Evolutionary conservation across 2,329 filamentous ascomycete species (phyloP), one percentile per base, ranked within the genome.

Genomic region (Alternaria consortialis): DNA sequence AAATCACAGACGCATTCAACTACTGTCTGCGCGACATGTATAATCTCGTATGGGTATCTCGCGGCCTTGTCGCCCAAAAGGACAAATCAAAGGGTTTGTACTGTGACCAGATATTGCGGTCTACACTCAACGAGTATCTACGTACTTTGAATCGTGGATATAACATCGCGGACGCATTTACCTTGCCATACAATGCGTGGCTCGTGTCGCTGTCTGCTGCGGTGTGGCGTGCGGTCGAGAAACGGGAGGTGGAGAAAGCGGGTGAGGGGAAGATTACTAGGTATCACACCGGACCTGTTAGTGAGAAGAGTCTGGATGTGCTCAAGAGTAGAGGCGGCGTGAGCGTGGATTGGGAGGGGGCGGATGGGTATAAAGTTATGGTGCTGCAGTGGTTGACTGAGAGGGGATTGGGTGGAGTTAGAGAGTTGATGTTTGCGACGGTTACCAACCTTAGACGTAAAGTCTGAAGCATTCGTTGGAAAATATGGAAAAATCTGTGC

Each of bases 11-110:
- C 65, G 80, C 85, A 25, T 94, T 95, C 80, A 97, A 97, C 75
- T 90, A 90, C 23, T 93, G 91, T 74, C 85, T 96, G 32, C 94
- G 95, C 88, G 93, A 97, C 74, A 85, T 93, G 32, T 94, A 92
- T 81, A 96, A 96, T 74, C 88, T 91, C 52, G 77, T 95, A 47
- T 96, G 92, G 92, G 87, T 92, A 8, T 86, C 87, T 23, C 87
- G 89, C 12, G 92, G 90, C 1, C 90, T 96, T 60, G 87, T 87
- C 59, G 80, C 81, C 12, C 81, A 60, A 2, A 91, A 94, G 65
- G 80, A 84, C n/a, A 87, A 88, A 68, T 82, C 85, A 3, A 70
- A 84, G 15, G 87, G 85, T 4, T 86, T 87, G 66, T 76, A 86
- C 8, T 79, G 87, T 52, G 78, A 82, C 1, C 61, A 69, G 2